Evolutionary conservation across 805 yeast species (phyloP).

Genomic region (Wickerhamomyces mucosus): DNA sequence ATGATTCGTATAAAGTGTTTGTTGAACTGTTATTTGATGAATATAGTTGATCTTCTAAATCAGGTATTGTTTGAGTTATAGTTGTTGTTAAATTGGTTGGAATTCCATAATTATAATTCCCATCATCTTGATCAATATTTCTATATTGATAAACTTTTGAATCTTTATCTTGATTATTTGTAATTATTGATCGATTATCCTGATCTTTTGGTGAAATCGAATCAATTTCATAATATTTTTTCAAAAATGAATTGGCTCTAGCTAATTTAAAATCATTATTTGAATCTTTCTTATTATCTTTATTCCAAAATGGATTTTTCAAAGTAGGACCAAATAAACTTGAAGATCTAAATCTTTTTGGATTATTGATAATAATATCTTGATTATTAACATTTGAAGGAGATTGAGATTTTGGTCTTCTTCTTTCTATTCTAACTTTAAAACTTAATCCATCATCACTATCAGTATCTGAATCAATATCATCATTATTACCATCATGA

Average conservation of each 20-base stretch:
- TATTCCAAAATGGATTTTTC: conserved; percentile 16
- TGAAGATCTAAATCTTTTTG: conserved; percentile 18
- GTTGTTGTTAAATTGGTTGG: not conserved
- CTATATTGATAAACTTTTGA: conserved; percentile 7
- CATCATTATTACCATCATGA: conserved; percentile 4
- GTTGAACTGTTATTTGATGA: conserved; percentile 20
- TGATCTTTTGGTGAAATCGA: conserved; percentile 3
- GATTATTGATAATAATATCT: conserved; percentile 3
- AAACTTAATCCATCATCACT: conserved; percentile 21
- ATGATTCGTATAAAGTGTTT: conserved; percentile 12
- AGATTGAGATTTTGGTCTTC: conserved; percentile 3
- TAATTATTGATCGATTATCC: not conserved
- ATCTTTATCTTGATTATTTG: conserved; percentile 2
- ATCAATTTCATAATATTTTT: conserved; percentile 3
- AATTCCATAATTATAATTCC: conserved; percentile 3
- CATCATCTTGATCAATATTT: conserved; percentile 21
- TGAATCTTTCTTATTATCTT: conserved; percentile 1
- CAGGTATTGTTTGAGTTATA: conserved; percentile 12
- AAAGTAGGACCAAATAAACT: conserved; percentile 18
- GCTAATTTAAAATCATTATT: not conserved
- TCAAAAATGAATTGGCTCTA: conserved; percentile 9
- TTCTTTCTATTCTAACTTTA: conserved; percentile 11
- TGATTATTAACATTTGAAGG: not conserved
- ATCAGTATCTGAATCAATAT: conserved; percentile 6
- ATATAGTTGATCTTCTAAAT: conserved; percentile 11